Conservation (phyloP, 1,284 basidiomycete genomes). For the Lentinula novae-zelandiae region DNA sequence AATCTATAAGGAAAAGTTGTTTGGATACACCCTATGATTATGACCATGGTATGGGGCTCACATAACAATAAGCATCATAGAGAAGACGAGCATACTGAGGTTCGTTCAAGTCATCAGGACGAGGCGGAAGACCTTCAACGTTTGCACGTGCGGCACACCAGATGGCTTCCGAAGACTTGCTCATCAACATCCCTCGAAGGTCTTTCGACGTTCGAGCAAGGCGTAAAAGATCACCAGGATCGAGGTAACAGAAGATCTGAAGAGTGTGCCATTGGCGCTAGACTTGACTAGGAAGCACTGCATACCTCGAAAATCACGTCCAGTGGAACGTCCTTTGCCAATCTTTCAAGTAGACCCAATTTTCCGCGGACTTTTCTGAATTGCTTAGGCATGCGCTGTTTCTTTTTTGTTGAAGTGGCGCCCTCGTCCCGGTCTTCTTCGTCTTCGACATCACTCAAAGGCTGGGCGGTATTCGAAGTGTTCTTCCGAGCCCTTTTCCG, state of each 20-base stretch:
- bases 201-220: conserved; percentile 19
- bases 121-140: conserved; percentile 17
- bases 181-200: conserved; percentile 19
- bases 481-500: too few species aligned
- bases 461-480: too few species aligned
- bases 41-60: conserved; percentile 3
- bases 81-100: conserved; percentile 20
- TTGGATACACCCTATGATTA: too few species aligned
- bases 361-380: conserved; percentile 4
- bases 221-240: conserved; percentile 19
- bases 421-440: background rate
- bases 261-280: background rate
- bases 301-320: conserved; percentile 2
- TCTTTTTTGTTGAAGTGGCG: background rate
- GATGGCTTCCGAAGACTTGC: conserved; percentile 16
- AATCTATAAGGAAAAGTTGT: background rate
- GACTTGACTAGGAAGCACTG: background rate
- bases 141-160: conserved; percentile 18
- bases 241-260: conserved; percentile 11
- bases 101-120: conserved; percentile 18
- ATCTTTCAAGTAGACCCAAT: background rate
- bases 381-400: background rate
- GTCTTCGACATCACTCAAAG: too few species aligned
- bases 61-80: conserved; percentile 19
- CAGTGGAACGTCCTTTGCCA: conserved; percentile 2